Evolutionary conservation across 176 grass and related monocot species (phyloP).

Genomic region (Pontederia crassipes): DNA sequence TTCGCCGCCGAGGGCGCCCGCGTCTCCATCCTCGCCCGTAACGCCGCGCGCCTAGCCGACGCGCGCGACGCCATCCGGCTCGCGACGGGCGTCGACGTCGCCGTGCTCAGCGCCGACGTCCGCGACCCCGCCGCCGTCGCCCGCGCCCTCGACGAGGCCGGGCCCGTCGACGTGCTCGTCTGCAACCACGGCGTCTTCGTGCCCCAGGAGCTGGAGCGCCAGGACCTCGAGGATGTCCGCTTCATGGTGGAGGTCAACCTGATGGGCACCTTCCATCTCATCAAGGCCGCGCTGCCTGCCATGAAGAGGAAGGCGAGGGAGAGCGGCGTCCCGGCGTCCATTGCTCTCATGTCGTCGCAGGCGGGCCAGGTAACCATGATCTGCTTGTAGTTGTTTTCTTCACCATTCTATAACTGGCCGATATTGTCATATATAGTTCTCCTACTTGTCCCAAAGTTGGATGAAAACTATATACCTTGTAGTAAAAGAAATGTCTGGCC

Average conservation of each 20-base stretch:
- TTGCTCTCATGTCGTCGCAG: conserved; percentile 83
- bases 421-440: too few relatives aligned
- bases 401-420: too few relatives aligned
- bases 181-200: conserved; percentile 91
- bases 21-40: conserved; percentile 77
- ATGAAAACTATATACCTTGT: too few relatives aligned
- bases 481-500: too few relatives aligned
- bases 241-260: conserved; percentile 90
- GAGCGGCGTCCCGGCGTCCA: conserved; percentile 44
- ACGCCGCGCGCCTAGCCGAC: conserved; percentile 33
- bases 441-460: too few relatives aligned
- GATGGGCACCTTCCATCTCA: conserved; percentile 49
- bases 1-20: conserved; percentile 60
- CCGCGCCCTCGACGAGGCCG: conserved; percentile 34
- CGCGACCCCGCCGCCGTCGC: conserved; percentile 42
- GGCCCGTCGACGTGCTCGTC: conserved; percentile 56
- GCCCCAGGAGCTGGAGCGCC: conserved; percentile 60
- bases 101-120: conserved; percentile 46
- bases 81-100: conserved; percentile 33
- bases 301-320: conserved; percentile 45
- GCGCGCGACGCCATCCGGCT: conserved; percentile 45
- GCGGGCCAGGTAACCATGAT: conserved; percentile 54
- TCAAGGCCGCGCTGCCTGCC: conserved; percentile 68
- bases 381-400: too few relatives aligned
- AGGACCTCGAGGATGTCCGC: conserved; percentile 54